Evolutionary conservation across 2,329 filamentous ascomycete species (phyloP).

Genomic region (Calonectria henricotiae): DNA sequence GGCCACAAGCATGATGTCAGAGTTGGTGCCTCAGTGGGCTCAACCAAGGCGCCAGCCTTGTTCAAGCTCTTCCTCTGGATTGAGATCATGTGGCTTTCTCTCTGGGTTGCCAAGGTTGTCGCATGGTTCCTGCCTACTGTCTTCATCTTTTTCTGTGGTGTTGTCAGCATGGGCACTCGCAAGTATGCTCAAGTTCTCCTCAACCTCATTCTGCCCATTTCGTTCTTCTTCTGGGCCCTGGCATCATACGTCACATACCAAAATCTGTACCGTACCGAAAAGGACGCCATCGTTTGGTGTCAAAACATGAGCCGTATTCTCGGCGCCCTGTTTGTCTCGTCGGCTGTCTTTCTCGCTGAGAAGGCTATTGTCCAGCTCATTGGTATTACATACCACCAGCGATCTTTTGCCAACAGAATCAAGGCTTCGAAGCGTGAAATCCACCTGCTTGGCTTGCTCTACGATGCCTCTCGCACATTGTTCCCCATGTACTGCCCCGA

Average conservation of each 20-base stretch:
- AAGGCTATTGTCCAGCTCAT: constrained; percentile 87
- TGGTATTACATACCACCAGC: constrained; percentile 87
- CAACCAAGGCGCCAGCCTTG: constrained; percentile 61
- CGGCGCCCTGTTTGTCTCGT: constrained; percentile 77
- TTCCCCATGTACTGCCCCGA: constrained; percentile 95
- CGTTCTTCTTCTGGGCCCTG: constrained; percentile 79
- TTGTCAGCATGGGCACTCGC: constrained; percentile 79
- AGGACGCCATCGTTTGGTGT: constrained; percentile 67
- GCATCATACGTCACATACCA: constrained; percentile 76
- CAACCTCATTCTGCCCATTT: constrained; percentile 77
- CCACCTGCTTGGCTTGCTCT: constrained; percentile 85
- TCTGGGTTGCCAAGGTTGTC: constrained; percentile 79
- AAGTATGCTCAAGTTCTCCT: constrained; percentile 79
- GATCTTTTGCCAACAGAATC: constrained; percentile 87
- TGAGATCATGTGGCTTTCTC: constrained; percentile 77
- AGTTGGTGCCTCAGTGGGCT: constrained; percentile 38
- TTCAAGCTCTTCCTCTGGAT: constrained; percentile 80
- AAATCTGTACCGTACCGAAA: constrained; percentile 63
- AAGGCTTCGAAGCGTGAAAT: constrained; percentile 92
- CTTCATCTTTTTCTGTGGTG: constrained; percentile 80
- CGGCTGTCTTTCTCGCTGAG: constrained; percentile 82
- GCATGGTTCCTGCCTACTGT: constrained; percentile 73
- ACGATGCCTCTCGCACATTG: constrained; percentile 88
- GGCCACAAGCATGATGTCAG: constrained; percentile 50
- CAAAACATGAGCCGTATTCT: constrained; percentile 76